Evolutionary conservation across 306 rosid genomes (phyloP).

Genomic region (Gastrolobium villosum): DNA sequence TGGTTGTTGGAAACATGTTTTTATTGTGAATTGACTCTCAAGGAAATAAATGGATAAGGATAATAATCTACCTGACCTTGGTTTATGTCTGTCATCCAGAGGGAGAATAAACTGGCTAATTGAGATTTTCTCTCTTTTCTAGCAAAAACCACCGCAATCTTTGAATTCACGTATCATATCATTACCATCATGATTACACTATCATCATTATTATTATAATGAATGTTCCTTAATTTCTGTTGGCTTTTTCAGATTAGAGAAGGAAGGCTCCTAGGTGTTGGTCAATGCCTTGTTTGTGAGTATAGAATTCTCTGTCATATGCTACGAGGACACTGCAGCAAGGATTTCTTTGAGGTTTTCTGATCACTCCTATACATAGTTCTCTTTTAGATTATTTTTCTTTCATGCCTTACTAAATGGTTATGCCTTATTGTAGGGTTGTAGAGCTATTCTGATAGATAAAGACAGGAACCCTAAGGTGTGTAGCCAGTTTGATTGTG

Average conservation of each 20-base stretch:
- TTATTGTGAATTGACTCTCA: not conserved
- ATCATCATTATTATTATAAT: not conserved
- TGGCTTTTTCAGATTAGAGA: slow-evolving; percentile 71
- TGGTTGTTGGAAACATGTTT: not conserved
- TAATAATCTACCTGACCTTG: not conserved
- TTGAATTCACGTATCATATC: not conserved
- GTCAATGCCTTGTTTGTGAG: slow-evolving; percentile 83
- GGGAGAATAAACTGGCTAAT: not conserved
- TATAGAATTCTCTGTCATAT: slow-evolving; percentile 87
- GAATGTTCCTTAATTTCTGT: not conserved
- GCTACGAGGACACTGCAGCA: slow-evolving; percentile 80
- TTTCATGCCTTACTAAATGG: slow-evolving; percentile 39
- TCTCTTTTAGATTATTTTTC: slow-evolving; percentile 28
- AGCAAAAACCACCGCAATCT: not conserved
- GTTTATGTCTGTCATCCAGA: not conserved
- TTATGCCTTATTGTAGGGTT: slow-evolving; percentile 72
- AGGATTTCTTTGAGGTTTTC: slow-evolving; percentile 87
- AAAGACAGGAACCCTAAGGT: slow-evolving; percentile 97
- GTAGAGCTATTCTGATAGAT: slow-evolving; percentile 90
- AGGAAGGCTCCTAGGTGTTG: slow-evolving; percentile 83
- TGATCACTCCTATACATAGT: not conserved
- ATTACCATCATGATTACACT: not conserved
- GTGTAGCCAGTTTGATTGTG: slow-evolving; percentile 4
- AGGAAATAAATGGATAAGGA: not conserved
- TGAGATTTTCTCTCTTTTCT: not conserved